Evolutionary conservation across 2,329 filamentous ascomycete species (phyloP), one percentile per base, ranked within the genome.

Genomic region (Zasmidium angulare): DNA sequence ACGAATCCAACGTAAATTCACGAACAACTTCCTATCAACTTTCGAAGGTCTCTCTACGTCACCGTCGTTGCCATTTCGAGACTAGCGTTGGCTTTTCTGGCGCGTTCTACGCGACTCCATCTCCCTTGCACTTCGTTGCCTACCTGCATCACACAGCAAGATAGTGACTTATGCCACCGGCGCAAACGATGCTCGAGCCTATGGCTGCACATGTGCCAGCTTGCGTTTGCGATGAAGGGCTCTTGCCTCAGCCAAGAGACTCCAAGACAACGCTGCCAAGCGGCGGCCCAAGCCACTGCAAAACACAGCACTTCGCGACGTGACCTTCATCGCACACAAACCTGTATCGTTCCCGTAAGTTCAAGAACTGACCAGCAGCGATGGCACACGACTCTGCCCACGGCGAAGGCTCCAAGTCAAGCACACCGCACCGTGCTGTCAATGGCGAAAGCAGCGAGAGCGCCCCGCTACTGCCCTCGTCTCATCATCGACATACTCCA

Each of bases 381-480:
- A 43, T 43, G 36, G 36, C 36, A 10, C 36, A 43, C 36, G n/a
- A 43, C n/a, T 43, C 36, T 17, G 36, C 14, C n/a, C 7, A 19
- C 3, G n/a, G 12, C 36, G 7, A 19, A 10, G n/a, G 36, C 36
- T 43, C 36, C n/a, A 43, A 43, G 36, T 17, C 36, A 17, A 19
- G 36, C n/a, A 4, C 11, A 10, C 36, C 9, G 3, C 3, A 43
- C 14, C 36, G n/a, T 14, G 12, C 9, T 43, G 36, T 4, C n/a
- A 26, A 7, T 21, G 11, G 23, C 22, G 31, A 20, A 2, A 26
- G 47, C 3, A 47, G 29, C 24, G 62, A 64, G 52, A 46, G 54
- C 2, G 21, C 54, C n/a, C 62, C 60, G 24, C 40, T 64, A 4
- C 52, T 64, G 2, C 58, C 60, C 14, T 50, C 50, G 24, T 54